Evolutionary conservation across 345 rosid genomes (phyloP), one percentile per base, ranked within the genome.

Genomic region (Laguncularia racemosa): DNA sequence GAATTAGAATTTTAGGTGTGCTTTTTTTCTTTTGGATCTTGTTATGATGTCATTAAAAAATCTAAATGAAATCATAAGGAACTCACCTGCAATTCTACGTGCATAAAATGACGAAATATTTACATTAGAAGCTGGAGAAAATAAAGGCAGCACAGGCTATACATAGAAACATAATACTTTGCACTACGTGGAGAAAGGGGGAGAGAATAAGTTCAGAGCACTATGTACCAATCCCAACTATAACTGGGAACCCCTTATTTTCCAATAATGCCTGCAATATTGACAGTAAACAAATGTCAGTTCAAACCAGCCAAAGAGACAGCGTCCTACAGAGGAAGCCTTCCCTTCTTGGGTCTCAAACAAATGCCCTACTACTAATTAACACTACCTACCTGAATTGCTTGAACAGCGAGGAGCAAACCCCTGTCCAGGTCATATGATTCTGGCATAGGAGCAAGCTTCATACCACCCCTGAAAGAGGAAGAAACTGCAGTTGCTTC

Each of bases 381-480:
- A 33, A 48, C 23, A 56, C 48, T 64, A 46, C 59, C 71, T 66
- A 95, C 99, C 91, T 95, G 99, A 73, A 95, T 90, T 61, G 90
- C 99, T 72, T 95, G 99, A 76, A 95, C 96, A 63, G 99, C 87
- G 72, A 95, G 97, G 69, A 95, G 97, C 73, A 90, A 74, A 59
- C 99, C 99, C 71, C 99, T 79, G 62, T 95, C 99, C 66, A 95
- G 67, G 71, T 95, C 97, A 73, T 84, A 88, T 68, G 99, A 95
- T 77, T 87, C 99, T 66, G 89, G 95, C 96, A 90, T 79, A 50
- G 99, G 95, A 63, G 81, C 89, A 71, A 95, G 96, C 75, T 82
- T 84, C 73, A 89, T 54, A 16, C 73, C 71, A 67, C 85, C 82
- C 99, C 99, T 95, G 89, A 79, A 87, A 88, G 92, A 78, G 76